Percentiles rank a stretch among this genome's conserved stretches.
Evolutionary conservation across 345 rosid genomes (phyloP).

Genomic region (Corchorus olitorius): DNA sequence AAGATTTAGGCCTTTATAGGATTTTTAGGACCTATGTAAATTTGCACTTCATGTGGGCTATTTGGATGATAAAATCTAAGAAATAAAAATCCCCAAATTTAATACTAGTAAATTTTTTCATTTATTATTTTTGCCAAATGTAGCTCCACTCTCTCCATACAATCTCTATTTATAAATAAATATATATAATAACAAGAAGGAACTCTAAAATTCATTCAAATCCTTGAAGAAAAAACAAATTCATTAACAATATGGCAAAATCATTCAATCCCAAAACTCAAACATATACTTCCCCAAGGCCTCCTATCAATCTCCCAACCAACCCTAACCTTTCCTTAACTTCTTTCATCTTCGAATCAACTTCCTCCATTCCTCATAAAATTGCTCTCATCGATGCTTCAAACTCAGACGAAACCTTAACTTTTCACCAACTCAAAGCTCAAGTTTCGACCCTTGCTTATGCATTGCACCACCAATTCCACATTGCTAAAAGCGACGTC

Average conservation of each 20-base stretch:
- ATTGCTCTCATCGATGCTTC: conserved; percentile 42
- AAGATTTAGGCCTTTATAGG: no score
- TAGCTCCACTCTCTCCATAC: no score
- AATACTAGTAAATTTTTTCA: no score
- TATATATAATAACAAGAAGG: no score
- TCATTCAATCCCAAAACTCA: conserved; percentile 24
- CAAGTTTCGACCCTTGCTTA: conserved; percentile 35
- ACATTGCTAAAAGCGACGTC: conserved; percentile 37
- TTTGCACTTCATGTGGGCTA: no score
- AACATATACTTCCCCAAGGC: conserved; percentile 40
- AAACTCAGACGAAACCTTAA: conserved; percentile 29
- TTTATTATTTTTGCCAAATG: no score
- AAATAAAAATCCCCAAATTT: no score
- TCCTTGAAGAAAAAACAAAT: not conserved
- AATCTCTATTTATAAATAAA: no score
- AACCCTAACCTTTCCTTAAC: conserved; percentile 35
- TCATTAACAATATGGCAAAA: not conserved
- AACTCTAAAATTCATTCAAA: no score
- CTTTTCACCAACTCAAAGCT: conserved; percentile 40
- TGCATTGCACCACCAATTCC: conserved; percentile 30
- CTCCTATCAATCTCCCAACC: conserved; percentile 33
- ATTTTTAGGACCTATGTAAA: no score
- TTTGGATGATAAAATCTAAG: no score
- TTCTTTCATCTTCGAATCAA: conserved; percentile 36
- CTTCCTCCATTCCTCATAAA: conserved; percentile 30